phyloP scores from a whole-genome alignment of 2,329 filamentous ascomycete genomes.

The Alternaria metachromatica region DNA sequence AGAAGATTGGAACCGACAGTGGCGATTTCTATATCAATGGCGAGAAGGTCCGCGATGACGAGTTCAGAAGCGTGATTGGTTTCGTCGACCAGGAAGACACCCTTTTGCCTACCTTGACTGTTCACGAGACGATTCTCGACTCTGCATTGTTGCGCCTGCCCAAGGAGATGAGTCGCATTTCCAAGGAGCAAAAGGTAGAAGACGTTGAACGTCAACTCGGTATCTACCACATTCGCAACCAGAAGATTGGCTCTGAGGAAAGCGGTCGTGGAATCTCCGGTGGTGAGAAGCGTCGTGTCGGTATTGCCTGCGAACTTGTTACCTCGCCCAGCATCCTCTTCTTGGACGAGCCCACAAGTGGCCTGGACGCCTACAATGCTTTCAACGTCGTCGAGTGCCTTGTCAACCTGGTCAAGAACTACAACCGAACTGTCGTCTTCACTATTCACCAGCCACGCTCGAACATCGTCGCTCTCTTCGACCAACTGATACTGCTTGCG shows the following conservation, averaged over 20 bases:
- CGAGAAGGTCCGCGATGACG: slow-evolving; percentile 80
- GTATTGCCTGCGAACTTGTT: slow-evolving; percentile 96
- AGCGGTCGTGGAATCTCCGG: slow-evolving; percentile 95
- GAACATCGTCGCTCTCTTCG: slow-evolving; percentile 97
- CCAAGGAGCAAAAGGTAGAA: slow-evolving; percentile 89
- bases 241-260: slow-evolving; percentile 94
- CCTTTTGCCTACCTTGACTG: slow-evolving; percentile 92
- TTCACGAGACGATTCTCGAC: slow-evolving; percentile 96
- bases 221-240: slow-evolving; percentile 92
- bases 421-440: slow-evolving; percentile 96
- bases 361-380: slow-evolving; percentile 94
- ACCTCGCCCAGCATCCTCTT: slow-evolving; percentile 97
- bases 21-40: slow-evolving; percentile 95
- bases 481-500: slow-evolving; percentile 88
- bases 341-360: slow-evolving; percentile 95
- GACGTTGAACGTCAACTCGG: slow-evolving; percentile 97
- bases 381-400: slow-evolving; percentile 98
- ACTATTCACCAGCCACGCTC: slow-evolving; percentile 98
- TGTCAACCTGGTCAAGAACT: slow-evolving; percentile 91
- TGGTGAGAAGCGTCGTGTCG: slow-evolving; percentile 93
- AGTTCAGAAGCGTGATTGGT: slow-evolving; percentile 91
- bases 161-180: slow-evolving; percentile 81
- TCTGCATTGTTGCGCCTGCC: slow-evolving; percentile 93
- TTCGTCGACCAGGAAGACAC: slow-evolving; percentile 99
- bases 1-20: slow-evolving; percentile 80